phyloP scores from a whole-genome alignment of 352 stramenopile species.

The Globisporangium canariense region DNA sequence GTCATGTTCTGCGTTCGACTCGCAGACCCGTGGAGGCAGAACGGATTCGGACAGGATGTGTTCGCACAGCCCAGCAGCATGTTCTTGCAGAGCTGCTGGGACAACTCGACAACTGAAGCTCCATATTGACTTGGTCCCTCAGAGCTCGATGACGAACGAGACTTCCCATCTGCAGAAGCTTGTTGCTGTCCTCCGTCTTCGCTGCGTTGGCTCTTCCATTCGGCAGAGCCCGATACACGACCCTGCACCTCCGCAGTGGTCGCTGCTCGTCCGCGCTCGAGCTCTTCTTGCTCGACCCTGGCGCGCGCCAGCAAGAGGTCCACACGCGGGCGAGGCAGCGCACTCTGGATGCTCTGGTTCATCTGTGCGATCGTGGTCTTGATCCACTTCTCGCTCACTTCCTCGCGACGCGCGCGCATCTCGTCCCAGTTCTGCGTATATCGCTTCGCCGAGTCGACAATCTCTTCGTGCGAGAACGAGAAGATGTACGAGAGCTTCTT shows the following conservation, averaged over 20 bases:
- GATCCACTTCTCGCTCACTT: constrained; percentile 70
- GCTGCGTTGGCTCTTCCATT: constrained; percentile 71
- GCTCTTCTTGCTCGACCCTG: constrained; percentile 42
- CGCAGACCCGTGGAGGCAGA: constrained; percentile 26
- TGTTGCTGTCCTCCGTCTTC: constrained; percentile 46
- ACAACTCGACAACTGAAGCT: constrained; percentile 23
- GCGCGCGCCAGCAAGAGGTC: constrained; percentile 36
- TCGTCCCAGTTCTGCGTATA: constrained; percentile 74
- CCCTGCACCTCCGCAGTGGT: constrained; percentile 56
- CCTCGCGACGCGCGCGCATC: constrained; percentile 54
- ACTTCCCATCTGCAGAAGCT: background rate
- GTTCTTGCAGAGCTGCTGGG: constrained; percentile 46
- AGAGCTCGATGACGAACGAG: background rate
- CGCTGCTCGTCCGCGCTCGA: constrained; percentile 27
- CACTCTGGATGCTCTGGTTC: constrained; percentile 37
- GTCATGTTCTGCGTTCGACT: constrained; percentile 6
- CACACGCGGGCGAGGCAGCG: constrained; percentile 27
- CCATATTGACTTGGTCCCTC: background rate
- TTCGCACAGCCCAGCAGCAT: constrained; percentile 42
- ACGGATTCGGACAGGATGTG: constrained; percentile 35
- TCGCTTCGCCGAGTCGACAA: constrained; percentile 87
- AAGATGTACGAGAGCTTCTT: constrained; percentile 94
- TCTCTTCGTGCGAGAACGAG: constrained; percentile 82
- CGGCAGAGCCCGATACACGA: constrained; percentile 70
- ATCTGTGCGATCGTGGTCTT: constrained; percentile 44